Base-by-base conservation (phyloP, 257 asterid genomes). In the Asclepias syriaca region DNA sequence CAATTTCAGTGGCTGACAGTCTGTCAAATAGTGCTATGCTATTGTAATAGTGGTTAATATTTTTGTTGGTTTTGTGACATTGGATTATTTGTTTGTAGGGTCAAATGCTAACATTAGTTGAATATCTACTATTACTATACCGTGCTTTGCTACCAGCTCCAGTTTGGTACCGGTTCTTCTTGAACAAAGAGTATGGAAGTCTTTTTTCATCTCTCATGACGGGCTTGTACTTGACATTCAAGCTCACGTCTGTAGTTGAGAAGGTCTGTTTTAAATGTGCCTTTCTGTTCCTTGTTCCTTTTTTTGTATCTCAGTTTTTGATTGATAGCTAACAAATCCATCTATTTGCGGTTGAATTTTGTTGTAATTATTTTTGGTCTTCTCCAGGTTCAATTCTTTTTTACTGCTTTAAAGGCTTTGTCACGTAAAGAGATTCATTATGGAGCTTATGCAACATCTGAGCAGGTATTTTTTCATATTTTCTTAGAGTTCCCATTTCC, bases 141-240 rank as follows among this genome's bases (percentile, higher is more conserved):
- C 98, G 98, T 73, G 90, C 92, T 54, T 75, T 92, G 82, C 84
- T 92, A 72, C 98, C 98, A 69, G 87, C 96, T 57, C 93, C 98
- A 55, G 98, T 92, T 70, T 92, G 98, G 97, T 92, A 92, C 72
- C 88, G 97, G 72, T 92, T 92, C 91, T 90, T 90, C 71, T 73
- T 92, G 85, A 92, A 92, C 87, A 92, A 90, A 81, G 98, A 90
- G 69, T 92, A 90, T 61, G 98, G 98, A 72, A 90, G 95, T 78
- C 92, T 92, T 71, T 92, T 92, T 78, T 92, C 98, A 40, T 87
- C 98, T 55, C 84, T 92, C 40, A 86, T 85, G 81, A 92, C 98
- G 8, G 97, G 98, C 75, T 78, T 92, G 71, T 92, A 92, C 81
- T 75, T 90, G 73, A 92, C 98, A 58, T 90, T 92, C 84, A 92